These are phyloP conservation scores for Dimocarpus longan DNA, from an alignment of 345 rosid genomes.

Conservation along the genomic window DNA sequence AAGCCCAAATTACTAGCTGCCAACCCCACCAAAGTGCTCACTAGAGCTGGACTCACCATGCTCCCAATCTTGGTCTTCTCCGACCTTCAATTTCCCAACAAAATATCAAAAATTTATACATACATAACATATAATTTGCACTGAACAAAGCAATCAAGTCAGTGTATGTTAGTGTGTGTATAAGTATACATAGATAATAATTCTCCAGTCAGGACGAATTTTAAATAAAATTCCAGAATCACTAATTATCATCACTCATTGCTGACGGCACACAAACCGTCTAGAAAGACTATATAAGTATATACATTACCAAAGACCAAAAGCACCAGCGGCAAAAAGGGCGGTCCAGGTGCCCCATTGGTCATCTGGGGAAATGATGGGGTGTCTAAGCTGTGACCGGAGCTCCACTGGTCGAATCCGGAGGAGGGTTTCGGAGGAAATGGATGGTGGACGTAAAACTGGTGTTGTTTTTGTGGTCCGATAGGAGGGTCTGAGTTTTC, in stretches of 20 bases:
- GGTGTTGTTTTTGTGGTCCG: slow-evolving; percentile 4
- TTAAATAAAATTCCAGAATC: no score
- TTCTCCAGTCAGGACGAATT: no score
- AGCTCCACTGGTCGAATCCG: slow-evolving; percentile 32
- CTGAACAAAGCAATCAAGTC: no score
- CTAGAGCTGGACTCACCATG: slow-evolving; percentile 72
- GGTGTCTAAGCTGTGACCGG: slow-evolving; percentile 43
- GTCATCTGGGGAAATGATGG: slow-evolving; percentile 70
- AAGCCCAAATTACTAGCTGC: slow-evolving; percentile 79
- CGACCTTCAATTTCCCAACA: slow-evolving; percentile 46
- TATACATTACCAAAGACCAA: slow-evolving; percentile 66
- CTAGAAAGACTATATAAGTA: no score
- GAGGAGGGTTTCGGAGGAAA: neutral
- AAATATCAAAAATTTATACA: neutral
- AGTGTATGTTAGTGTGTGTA: no score
- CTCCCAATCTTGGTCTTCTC: slow-evolving; percentile 80
- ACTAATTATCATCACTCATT: no score
- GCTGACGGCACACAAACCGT: no score
- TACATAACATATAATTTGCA: neutral
- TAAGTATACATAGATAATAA: no score
- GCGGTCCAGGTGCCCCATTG: slow-evolving; percentile 81
- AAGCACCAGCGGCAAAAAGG: slow-evolving; percentile 83
- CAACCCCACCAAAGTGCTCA: slow-evolving; percentile 77
- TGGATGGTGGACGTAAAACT: slow-evolving; percentile 8
- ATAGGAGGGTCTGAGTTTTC: neutral